These are phyloP conservation scores for Raffaelea ambrosiae DNA, from an alignment of 2,329 filamentous ascomycete genomes.

Conservation along the genomic window DNA sequence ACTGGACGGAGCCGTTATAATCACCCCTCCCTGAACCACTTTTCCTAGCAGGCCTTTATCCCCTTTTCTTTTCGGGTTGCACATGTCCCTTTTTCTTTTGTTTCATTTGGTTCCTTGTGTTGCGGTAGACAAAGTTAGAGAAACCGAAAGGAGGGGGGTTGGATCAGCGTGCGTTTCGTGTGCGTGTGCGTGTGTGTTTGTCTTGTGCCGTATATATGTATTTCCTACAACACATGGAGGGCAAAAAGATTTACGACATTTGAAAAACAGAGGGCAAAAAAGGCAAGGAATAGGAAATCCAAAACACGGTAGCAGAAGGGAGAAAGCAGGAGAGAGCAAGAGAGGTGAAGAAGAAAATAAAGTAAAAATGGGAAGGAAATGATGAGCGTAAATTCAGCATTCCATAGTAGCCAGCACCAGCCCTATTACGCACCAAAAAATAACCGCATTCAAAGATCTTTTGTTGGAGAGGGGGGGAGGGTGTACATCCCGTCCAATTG, in stretches of 20 bases:
- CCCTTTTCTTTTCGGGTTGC: not conserved
- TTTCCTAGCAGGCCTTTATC: too few species aligned
- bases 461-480: too few species aligned
- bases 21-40: not conserved
- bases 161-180: not conserved
- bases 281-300: not conserved
- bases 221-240: not conserved
- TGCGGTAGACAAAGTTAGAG: not conserved
- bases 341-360: not conserved
- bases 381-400: too few species aligned
- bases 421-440: too few species aligned
- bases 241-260: not conserved
- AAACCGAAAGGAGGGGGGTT: not conserved
- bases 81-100: not conserved
- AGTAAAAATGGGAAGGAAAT: not conserved
- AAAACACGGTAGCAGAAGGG: not conserved
- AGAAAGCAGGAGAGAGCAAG: not conserved
- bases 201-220: not conserved
- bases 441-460: too few species aligned
- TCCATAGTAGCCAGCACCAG: too few species aligned
- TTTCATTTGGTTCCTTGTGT: not conserved
- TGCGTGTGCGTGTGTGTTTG: too few species aligned
- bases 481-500: too few species aligned
- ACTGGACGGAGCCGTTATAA: conserved; percentile 75
- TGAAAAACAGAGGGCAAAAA: too few species aligned